Conservation (phyloP, 2,329 filamentous ascomycete genomes). For the Xylaria arbuscula region DNA sequence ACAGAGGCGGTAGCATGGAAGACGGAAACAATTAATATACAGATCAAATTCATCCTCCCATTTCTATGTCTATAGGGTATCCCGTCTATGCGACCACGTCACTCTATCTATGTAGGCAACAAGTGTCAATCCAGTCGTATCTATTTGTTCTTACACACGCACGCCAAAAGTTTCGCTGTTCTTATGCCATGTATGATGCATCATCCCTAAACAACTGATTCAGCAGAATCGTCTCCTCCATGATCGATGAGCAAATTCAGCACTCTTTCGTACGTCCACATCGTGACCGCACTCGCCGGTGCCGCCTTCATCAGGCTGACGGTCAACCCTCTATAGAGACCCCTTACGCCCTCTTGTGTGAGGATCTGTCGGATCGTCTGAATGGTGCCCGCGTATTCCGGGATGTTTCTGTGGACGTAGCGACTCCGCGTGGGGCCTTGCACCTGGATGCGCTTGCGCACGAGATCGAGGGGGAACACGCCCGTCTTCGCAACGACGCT, state of each 20-base stretch:
- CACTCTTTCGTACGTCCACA: constrained; percentile 91
- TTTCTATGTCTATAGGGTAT: constrained; percentile 41
- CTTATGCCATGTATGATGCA: constrained; percentile 23
- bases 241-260: constrained; percentile 67
- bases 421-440: constrained; percentile 84
- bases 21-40: constrained; percentile 6
- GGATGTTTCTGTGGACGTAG: constrained; percentile 90
- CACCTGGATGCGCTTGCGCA: constrained; percentile 92
- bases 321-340: constrained; percentile 86
- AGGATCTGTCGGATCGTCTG: constrained; percentile 76
- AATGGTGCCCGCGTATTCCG: constrained; percentile 78
- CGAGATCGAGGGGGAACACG: constrained; percentile 92
- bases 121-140: background rate
- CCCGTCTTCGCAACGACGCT: constrained; percentile 86
- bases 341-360: constrained; percentile 77
- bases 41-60: constrained; percentile 20
- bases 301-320: constrained; percentile 94
- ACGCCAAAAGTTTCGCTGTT: background rate
- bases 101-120: constrained; percentile 27
- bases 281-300: constrained; percentile 89
- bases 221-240: constrained; percentile 50
- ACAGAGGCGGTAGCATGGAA: background rate
- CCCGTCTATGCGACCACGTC: constrained; percentile 17
- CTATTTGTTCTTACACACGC: constrained; percentile 11
- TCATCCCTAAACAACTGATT: constrained; percentile 25